Evolutionary conservation across 2,329 filamentous ascomycete species (phyloP).

Genomic region (Pseudogymnoascus sp.): DNA sequence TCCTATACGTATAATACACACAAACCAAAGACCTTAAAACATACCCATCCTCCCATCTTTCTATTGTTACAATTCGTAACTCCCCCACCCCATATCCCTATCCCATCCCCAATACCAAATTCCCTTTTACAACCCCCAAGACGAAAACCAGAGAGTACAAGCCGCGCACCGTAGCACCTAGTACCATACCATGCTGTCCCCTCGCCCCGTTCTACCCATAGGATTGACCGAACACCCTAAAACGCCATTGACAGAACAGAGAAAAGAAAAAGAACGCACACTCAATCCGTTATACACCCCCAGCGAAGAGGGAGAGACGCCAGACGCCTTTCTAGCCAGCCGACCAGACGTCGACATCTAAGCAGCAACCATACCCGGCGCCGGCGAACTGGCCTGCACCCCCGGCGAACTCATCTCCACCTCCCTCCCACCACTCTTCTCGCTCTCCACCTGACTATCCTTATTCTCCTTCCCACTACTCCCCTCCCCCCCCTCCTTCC

Average conservation of each 20-base stretch:
- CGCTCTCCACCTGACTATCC: conserved; percentile 45
- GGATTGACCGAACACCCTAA: not conserved
- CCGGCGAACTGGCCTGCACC: conserved; percentile 40
- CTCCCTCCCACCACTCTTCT: conserved; percentile 47
- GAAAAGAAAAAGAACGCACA: not conserved
- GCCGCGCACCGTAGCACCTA: not conserved
- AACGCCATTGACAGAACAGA: not conserved
- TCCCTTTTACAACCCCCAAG: not conserved
- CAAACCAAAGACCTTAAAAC: not conserved
- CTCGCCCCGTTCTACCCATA: not conserved
- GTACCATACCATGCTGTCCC: not conserved
- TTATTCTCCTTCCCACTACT: conserved; percentile 58
- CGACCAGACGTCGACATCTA: not conserved
- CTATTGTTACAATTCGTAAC: not conserved
- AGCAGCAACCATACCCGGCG: conserved; percentile 14
- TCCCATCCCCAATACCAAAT: not conserved
- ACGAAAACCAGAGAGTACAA: not conserved
- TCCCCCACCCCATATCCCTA: not conserved
- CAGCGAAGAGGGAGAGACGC: not conserved
- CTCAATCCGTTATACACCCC: not conserved
- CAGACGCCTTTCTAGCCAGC: too few species aligned
- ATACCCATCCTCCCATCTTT: not conserved
- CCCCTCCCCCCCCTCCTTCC: conserved; percentile 16
- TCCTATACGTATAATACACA: not conserved
- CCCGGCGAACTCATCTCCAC: conserved; percentile 46